A percentile compares a stretch with the other conserved stretches of the same genome.
phyloP scores from a whole-genome alignment of 768 basidiomycete species.

The Nidularia pulvinata region DNA sequence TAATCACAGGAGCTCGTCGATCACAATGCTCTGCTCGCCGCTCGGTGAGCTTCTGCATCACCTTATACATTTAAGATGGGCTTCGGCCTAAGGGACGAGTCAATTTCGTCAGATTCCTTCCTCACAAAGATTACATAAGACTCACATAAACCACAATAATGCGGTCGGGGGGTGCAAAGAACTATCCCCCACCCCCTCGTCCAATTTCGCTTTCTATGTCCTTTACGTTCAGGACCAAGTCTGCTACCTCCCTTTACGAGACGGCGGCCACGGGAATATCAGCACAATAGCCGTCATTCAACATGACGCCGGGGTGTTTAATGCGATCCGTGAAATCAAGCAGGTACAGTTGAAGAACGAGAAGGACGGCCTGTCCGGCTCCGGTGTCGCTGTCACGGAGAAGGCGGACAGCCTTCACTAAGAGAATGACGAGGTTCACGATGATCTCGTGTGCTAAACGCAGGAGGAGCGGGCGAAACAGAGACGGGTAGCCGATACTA shows the following conservation, averaged over 20 bases:
- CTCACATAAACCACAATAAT: no score
- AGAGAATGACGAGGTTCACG: conserved; percentile 33
- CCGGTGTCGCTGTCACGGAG: background rate
- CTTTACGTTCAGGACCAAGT: background rate
- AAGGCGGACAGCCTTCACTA: background rate
- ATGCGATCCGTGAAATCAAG: background rate
- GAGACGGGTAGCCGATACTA: conserved; percentile 55
- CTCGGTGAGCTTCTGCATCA: no score
- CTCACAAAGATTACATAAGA: no score
- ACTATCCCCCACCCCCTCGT: background rate
- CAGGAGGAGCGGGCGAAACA: conserved; percentile 59
- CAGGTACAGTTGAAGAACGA: background rate
- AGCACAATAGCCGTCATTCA: background rate
- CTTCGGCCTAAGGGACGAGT: no score
- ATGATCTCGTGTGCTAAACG: conserved; percentile 63
- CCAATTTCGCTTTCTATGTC: background rate
- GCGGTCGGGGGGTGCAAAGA: no score
- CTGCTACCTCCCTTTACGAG: conserved; percentile 7
- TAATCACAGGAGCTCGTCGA: no score
- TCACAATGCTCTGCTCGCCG: no score
- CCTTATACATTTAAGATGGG: no score
- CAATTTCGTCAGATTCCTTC: no score
- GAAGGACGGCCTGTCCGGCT: background rate
- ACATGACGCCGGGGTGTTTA: background rate
- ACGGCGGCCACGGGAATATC: background rate